Evolutionary conservation across 352 stramenopile genomes (phyloP).

Genomic region (Phytophthora rubi): DNA sequence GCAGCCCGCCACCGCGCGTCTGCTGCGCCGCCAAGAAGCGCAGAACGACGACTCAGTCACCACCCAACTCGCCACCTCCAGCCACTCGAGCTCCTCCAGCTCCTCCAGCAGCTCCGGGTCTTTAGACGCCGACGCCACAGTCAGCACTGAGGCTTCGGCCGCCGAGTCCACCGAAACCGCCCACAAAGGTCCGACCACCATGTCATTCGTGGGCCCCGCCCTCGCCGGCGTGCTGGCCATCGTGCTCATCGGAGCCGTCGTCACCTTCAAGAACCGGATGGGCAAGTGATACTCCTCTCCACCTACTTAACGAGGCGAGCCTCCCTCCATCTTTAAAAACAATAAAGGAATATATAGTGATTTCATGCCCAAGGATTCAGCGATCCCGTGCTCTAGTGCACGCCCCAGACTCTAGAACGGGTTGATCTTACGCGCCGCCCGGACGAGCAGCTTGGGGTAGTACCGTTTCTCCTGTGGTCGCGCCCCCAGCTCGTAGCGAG

Average conservation of each 20-base stretch:
- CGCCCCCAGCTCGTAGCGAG: constrained; percentile 43
- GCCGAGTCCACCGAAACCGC: constrained; percentile 6
- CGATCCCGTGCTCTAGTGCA: constrained; percentile 17
- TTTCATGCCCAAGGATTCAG: constrained; percentile 13
- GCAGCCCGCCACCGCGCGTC: constrained; percentile 4
- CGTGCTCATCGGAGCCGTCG: constrained; percentile 60
- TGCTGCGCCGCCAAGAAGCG: constrained; percentile 13
- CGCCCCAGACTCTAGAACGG: constrained; percentile 50
- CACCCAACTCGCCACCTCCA: background rate
- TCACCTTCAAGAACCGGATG: constrained; percentile 59
- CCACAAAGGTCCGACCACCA: constrained; percentile 28
- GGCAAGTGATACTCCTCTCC: constrained; percentile 18
- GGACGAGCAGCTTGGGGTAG: constrained; percentile 58
- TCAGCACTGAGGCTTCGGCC: constrained; percentile 17
- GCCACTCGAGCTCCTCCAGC: background rate
- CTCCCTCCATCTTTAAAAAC: constrained; percentile 12
- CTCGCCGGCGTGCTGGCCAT: constrained; percentile 57
- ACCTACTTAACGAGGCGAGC: constrained; percentile 8
- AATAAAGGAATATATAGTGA: constrained; percentile 36
- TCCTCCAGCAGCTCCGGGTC: constrained; percentile 6
- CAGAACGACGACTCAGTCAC: constrained; percentile 10
- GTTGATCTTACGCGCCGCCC: constrained; percentile 59
- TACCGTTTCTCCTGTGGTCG: constrained; percentile 47
- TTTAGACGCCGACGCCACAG: constrained; percentile 6
- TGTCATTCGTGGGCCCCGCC: constrained; percentile 52